A percentile compares a stretch with the other conserved stretches of the same genome.
Conservation (phyloP, 306 rosid species). For the Alnus glutinosa region DNA sequence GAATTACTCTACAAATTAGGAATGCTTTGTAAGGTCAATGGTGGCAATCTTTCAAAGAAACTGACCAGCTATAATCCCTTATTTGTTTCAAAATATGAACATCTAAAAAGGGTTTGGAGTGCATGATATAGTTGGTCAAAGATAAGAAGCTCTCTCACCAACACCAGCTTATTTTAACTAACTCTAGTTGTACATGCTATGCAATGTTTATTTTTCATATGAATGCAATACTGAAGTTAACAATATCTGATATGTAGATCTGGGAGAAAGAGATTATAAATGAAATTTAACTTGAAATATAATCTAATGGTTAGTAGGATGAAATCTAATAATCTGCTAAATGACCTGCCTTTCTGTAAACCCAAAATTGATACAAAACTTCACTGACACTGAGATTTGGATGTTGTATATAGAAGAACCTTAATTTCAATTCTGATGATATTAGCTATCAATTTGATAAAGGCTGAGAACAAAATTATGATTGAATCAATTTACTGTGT, state of each 20-base stretch:
- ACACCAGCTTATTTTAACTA: neutral
- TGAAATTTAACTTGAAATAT: neutral
- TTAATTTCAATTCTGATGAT: neutral
- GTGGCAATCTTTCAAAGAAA: slow-evolving; percentile 15
- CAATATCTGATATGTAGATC: neutral
- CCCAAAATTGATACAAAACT: neutral
- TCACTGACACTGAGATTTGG: neutral
- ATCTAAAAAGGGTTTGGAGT: neutral
- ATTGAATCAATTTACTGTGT: neutral
- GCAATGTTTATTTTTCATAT: neutral
- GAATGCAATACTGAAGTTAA: neutral
- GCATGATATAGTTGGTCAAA: neutral
- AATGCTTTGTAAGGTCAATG: slow-evolving; percentile 19
- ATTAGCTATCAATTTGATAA: neutral
- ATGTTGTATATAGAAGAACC: neutral
- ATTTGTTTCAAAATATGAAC: neutral
- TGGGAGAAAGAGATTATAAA: neutral
- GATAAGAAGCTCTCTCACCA: neutral
- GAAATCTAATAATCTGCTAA: neutral
- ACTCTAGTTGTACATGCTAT: neutral
- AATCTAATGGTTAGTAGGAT: neutral
- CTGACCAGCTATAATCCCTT: neutral
- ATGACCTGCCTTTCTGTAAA: neutral
- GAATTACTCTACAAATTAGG: slow-evolving; percentile 18
- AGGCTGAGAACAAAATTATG: neutral